These are phyloP conservation scores for Lindgomyces ingoldianus DNA, from an alignment of 495 filamentous ascomycete genomes.

Conservation along the genomic window DNA sequence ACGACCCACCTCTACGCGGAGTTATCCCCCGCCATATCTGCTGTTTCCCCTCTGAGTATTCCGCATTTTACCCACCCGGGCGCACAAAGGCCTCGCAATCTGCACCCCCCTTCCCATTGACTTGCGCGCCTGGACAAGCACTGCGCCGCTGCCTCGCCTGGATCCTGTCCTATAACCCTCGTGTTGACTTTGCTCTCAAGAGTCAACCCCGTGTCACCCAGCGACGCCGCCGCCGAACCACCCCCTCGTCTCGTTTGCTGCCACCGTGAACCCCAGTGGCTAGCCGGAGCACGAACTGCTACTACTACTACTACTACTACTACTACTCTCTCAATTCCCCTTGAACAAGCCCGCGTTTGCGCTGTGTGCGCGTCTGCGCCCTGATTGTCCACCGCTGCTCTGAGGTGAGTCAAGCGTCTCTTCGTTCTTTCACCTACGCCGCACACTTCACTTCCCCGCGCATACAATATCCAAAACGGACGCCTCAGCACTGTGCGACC, in stretches of 20 bases:
- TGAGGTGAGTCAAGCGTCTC: slow-evolving; percentile 35
- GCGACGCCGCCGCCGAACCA: slow-evolving; percentile 12
- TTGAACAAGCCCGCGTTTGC: background rate
- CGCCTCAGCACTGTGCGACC: slow-evolving; percentile 26
- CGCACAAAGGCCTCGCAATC: slow-evolving; percentile 21
- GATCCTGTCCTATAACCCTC: no score
- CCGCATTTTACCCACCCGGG: slow-evolving; percentile 19
- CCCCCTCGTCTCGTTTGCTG: slow-evolving; percentile 29
- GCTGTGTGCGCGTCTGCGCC: slow-evolving; percentile 10
- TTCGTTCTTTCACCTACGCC: slow-evolving; percentile 3
- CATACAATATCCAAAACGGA: slow-evolving; percentile 23
- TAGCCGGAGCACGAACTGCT: slow-evolving; percentile 17
- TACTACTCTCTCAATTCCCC: no score
- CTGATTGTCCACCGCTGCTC: slow-evolving; percentile 3
- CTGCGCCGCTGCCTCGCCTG: slow-evolving; percentile 1
- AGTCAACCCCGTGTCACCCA: slow-evolving; percentile 32
- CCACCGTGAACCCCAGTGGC: slow-evolving; percentile 7
- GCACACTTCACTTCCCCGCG: slow-evolving; percentile 9
- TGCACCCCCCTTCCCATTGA: background rate
- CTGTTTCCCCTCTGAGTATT: background rate
- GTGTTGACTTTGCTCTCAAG: no score
- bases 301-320: no score
- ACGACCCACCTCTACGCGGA: slow-evolving; percentile 6
- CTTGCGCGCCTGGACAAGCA: slow-evolving; percentile 4
- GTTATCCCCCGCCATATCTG: slow-evolving; percentile 25